These are phyloP conservation scores for Boletus coccyginus DNA, from an alignment of 768 basidiomycete species.

Conservation along the genomic window DNA sequence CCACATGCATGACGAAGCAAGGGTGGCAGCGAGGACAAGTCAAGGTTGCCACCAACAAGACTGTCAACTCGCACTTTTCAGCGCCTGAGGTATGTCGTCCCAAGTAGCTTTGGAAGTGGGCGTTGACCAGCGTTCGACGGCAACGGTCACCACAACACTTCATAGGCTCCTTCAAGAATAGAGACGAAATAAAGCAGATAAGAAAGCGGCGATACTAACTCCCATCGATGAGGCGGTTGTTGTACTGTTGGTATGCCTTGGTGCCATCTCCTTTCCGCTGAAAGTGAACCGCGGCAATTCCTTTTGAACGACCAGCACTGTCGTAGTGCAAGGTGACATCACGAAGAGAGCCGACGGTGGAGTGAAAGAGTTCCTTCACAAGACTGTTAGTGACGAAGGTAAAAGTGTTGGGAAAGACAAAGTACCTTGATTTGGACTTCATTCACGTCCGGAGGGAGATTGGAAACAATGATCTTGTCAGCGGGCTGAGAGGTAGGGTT, in stretches of 20 bases:
- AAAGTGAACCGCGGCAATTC: constrained; percentile 86
- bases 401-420: constrained; percentile 3
- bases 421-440: constrained; percentile 90
- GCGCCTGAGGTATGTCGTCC: constrained; percentile 25
- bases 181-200: constrained; percentile 35
- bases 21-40: constrained; percentile 30
- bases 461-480: constrained; percentile 95
- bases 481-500: constrained; percentile 42
- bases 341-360: constrained; percentile 84
- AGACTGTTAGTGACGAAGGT: constrained; percentile 1
- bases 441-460: constrained; percentile 90
- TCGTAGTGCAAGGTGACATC: constrained; percentile 88
- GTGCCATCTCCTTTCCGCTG: constrained; percentile 82
- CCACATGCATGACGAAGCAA: constrained; percentile 12
- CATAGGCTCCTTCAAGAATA: constrained; percentile 19
- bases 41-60: constrained; percentile 27
- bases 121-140: constrained; percentile 23
- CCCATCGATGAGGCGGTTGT: constrained; percentile 99
- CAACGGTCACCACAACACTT: constrained; percentile 17
- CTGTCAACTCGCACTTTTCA: constrained; percentile 32
- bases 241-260: constrained; percentile 91
- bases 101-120: constrained; percentile 20
- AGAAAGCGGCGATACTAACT: constrained; percentile 86
- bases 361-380: constrained; percentile 83
- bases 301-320: constrained; percentile 82